Percentiles rank a stretch among this genome's conserved stretches.
Conservation (phyloP, 257 asterid species). For the Plectranthus barbatus region DNA sequence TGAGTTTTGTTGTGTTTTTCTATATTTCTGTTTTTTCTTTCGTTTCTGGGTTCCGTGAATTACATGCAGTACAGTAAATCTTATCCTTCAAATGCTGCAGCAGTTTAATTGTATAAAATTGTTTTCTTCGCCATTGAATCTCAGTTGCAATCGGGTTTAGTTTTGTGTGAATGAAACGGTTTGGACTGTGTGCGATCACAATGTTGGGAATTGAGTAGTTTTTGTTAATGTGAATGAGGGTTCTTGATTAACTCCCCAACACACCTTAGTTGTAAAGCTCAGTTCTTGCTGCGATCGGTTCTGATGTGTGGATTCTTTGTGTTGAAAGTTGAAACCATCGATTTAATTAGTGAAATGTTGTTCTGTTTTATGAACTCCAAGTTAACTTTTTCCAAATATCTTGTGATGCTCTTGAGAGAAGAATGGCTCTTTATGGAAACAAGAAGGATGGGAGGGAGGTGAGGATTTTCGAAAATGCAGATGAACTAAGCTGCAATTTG, state of each 20-base stretch:
- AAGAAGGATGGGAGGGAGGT: slow-evolving; percentile 56
- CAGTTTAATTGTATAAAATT: not conserved
- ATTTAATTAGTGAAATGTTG: slow-evolving; percentile 8
- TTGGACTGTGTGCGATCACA: slow-evolving; percentile 16
- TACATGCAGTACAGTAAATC: slow-evolving; percentile 20
- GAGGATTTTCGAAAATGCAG: slow-evolving; percentile 56
- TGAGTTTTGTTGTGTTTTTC: not conserved
- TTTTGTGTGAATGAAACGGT: not conserved
- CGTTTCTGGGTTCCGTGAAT: slow-evolving; percentile 9
- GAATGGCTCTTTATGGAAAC: slow-evolving; percentile 54
- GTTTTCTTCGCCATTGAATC: not conserved
- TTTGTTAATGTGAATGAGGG: not conserved
- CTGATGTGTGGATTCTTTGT: slow-evolving; percentile 9
- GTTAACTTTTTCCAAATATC: slow-evolving; percentile 7
- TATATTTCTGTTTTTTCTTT: not conserved
- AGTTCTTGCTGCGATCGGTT: slow-evolving; percentile 10
- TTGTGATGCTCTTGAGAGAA: slow-evolving; percentile 23
- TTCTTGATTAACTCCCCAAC: not conserved
- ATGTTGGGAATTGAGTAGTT: slow-evolving; percentile 8
- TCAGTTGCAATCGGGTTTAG: not conserved
- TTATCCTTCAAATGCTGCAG: not conserved
- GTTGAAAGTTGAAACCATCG: not conserved
- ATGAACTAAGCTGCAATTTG: slow-evolving; percentile 59
- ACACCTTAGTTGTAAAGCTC: not conserved
- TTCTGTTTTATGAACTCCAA: slow-evolving; percentile 11